These are phyloP conservation scores for Exophiala aquamarina DNA, from an alignment of 2,329 filamentous ascomycete species.

Conservation along the genomic window DNA sequence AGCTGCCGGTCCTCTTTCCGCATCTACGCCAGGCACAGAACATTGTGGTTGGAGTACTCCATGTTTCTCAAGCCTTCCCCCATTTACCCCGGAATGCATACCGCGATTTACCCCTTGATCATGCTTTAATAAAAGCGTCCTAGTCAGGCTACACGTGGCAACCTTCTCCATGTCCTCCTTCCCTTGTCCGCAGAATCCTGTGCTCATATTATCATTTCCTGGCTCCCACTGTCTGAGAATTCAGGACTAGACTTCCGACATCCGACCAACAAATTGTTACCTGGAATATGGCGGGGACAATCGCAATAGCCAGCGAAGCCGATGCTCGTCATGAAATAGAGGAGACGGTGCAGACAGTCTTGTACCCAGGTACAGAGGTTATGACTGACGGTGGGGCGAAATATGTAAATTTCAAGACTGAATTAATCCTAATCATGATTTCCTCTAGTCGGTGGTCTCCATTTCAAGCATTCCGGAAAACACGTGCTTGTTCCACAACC, in stretches of 20 bases:
- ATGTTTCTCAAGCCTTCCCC: neutral
- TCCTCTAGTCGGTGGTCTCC: slow-evolving; percentile 9
- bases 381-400: slow-evolving; percentile 7
- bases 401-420: neutral
- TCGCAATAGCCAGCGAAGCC: slow-evolving; percentile 1
- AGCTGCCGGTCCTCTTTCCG: slow-evolving; percentile 7
- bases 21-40: neutral
- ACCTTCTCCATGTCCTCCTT: neutral
- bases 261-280: too few relatives aligned
- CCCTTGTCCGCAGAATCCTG: too few relatives aligned
- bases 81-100: neutral
- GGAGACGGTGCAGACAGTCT: slow-evolving; percentile 4
- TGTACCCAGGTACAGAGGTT: slow-evolving; percentile 13
- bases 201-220: too few relatives aligned
- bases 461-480: slow-evolving; percentile 40
- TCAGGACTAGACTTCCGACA: too few relatives aligned
- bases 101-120: neutral
- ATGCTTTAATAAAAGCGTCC: neutral
- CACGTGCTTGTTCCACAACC: slow-evolving; percentile 40
- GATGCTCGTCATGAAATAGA: slow-evolving; percentile 11
- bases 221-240: too few relatives aligned
- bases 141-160: neutral
- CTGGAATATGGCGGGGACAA: slow-evolving; percentile 2
- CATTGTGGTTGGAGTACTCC: too few relatives aligned
- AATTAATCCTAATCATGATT: slow-evolving; percentile 1